Conservation (phyloP, 768 basidiomycete genomes). For the Russula sp. region DNA sequence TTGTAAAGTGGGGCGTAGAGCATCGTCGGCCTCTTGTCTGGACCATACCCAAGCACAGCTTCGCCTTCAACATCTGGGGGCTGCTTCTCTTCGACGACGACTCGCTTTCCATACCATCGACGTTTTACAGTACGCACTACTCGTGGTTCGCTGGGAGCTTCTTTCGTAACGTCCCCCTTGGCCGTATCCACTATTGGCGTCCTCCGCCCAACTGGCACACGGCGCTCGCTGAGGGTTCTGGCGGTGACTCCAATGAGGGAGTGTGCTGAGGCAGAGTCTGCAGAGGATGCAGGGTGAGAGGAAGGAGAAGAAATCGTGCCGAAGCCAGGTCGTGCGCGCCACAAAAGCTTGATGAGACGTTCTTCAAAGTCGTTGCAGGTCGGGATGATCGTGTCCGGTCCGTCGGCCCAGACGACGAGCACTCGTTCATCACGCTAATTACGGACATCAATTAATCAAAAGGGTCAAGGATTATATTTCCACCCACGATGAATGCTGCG, state of each 20-base stretch:
- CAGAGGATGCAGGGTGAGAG: slow-evolving; percentile 24
- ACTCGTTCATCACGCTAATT: slow-evolving; percentile 72
- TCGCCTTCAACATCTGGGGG: slow-evolving; percentile 14
- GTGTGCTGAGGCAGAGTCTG: slow-evolving; percentile 35
- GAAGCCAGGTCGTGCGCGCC: slow-evolving; percentile 36
- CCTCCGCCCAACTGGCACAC: slow-evolving; percentile 1
- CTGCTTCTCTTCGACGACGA: slow-evolving; percentile 27
- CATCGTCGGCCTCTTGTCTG: slow-evolving; percentile 28
- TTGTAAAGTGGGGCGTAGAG: slow-evolving; percentile 34
- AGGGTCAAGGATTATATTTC: background rate
- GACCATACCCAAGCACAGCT: slow-evolving; percentile 25
- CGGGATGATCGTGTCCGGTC: slow-evolving; percentile 65
- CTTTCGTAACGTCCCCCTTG: slow-evolving; percentile 8
- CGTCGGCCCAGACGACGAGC: slow-evolving; percentile 79
- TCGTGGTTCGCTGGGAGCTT: slow-evolving; percentile 8
- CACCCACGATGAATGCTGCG: slow-evolving; percentile 68
- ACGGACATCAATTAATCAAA: background rate
- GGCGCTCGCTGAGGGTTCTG: slow-evolving; percentile 10
- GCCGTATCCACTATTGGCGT: background rate
- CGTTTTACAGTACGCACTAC: slow-evolving; percentile 29
- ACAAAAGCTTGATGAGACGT: slow-evolving; percentile 49
- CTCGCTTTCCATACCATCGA: slow-evolving; percentile 54
- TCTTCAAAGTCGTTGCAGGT: slow-evolving; percentile 47
- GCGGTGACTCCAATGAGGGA: slow-evolving; percentile 21
- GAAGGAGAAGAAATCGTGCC: slow-evolving; percentile 24